phyloP scores from a whole-genome alignment of 208 protist species.

The Trypanosoma rangeli region DNA sequence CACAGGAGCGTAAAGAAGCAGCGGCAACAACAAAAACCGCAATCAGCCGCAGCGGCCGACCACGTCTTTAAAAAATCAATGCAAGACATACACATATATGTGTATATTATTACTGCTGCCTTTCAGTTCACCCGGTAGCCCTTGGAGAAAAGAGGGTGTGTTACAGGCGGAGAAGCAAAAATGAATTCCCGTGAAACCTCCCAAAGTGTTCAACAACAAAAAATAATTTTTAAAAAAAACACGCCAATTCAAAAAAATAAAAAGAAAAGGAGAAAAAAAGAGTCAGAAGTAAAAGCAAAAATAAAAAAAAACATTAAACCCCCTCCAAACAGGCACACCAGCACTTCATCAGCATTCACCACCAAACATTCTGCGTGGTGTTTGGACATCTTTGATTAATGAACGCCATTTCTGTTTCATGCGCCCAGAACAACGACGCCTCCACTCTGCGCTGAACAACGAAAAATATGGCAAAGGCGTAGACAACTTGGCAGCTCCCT shows the following conservation, averaged over 20 bases:
- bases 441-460: conserved; percentile 32
- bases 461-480: not conserved
- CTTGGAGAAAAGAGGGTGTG: not conserved
- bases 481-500: not conserved
- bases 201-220: not conserved
- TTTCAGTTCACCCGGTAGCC: not conserved
- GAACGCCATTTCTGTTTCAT: conserved; percentile 8
- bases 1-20: not conserved
- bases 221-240: no score
- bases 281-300: conserved; percentile 23
- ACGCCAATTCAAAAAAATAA: conserved; percentile 1
- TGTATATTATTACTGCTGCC: not conserved
- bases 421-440: not conserved
- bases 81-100: no score
- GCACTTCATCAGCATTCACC: no score
- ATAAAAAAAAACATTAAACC: not conserved
- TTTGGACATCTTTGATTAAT: not conserved
- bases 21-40: conserved; percentile 8
- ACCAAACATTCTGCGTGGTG: not conserved
- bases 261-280: conserved; percentile 22
- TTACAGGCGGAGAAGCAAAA: conserved; percentile 9
- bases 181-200: not conserved
- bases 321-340: no score
- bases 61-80: no score
- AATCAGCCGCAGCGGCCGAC: no score